A percentile compares a stretch with the other conserved stretches of the same genome.
Evolutionary conservation across 768 basidiomycete species (phyloP).

Genomic region (Agaricus bisporus): DNA sequence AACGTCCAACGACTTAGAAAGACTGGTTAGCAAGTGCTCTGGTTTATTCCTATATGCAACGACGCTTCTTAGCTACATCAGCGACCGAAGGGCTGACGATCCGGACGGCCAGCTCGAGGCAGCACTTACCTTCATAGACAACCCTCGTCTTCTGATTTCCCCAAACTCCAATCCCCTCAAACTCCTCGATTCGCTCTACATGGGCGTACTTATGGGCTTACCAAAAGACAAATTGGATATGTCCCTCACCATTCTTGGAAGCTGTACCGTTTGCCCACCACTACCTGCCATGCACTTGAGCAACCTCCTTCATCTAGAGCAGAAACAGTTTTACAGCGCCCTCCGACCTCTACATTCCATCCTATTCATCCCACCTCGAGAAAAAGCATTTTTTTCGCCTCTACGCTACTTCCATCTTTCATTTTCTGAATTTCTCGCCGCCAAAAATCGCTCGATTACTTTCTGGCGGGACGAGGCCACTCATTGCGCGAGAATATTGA

Average conservation of each 20-base stretch:
- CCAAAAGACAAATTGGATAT: background rate
- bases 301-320: background rate
- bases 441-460: background rate
- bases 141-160: background rate
- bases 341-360: background rate
- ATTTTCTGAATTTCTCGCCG: background rate
- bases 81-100: slow-evolving; percentile 5
- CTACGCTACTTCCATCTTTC: background rate
- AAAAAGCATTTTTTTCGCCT: background rate
- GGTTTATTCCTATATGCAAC: slow-evolving; percentile 12
- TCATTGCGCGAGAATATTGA: background rate
- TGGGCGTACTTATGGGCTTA: background rate
- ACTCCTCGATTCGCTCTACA: background rate
- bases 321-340: background rate
- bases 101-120: background rate
- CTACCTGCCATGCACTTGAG: background rate
- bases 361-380: background rate
- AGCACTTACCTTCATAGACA: background rate
- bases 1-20: background rate
- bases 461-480: background rate
- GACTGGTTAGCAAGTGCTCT: slow-evolving; percentile 4
- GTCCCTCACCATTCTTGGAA: background rate
- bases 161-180: background rate
- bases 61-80: slow-evolving; percentile 6
- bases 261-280: background rate